Evolutionary conservation across 352 stramenopile species (phyloP).

Genomic region (Phytophthora citricola): DNA sequence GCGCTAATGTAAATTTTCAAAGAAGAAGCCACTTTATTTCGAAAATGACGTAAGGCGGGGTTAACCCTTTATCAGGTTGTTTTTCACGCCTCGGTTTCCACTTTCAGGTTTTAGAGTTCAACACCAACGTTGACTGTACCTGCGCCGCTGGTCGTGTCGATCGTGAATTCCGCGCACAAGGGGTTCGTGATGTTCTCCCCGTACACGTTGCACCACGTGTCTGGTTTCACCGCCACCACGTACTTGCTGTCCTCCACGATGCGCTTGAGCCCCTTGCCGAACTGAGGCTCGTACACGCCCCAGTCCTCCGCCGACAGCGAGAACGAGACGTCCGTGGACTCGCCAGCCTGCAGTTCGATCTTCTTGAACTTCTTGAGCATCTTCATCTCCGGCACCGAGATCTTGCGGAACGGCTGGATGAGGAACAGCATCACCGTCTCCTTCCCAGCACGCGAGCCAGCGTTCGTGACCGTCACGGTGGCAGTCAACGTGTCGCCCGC

Average conservation of each 20-base stretch:
- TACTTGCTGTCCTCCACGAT: conserved; percentile 74
- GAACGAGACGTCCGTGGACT: conserved; percentile 49
- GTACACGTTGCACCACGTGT: conserved; percentile 77
- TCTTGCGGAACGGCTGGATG: conserved; percentile 62
- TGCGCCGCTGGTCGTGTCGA: background rate
- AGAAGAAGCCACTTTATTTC: too few relatives aligned
- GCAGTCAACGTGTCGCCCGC: conserved; percentile 40
- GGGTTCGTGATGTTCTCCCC: conserved; percentile 40
- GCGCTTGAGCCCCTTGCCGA: conserved; percentile 50
- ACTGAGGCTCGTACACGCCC: conserved; percentile 62
- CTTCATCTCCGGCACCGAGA: conserved; percentile 82
- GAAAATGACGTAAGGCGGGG: too few relatives aligned
- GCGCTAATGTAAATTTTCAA: too few relatives aligned
- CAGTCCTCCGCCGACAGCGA: conserved; percentile 57
- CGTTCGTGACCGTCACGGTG: conserved; percentile 75
- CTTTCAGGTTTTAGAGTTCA: background rate
- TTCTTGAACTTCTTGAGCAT: conserved; percentile 85
- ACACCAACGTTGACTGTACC: background rate
- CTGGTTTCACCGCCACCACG: conserved; percentile 65
- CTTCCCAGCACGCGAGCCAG: conserved; percentile 54
- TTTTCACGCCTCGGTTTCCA: too few relatives aligned
- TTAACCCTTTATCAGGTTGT: too few relatives aligned
- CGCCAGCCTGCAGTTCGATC: conserved; percentile 60
- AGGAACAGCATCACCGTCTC: conserved; percentile 86
- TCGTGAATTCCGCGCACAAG: conserved; percentile 48